These are phyloP conservation scores for Simplicillium aogashimaense DNA, from an alignment of 2,329 filamentous ascomycete genomes.

Conservation along the genomic window DNA sequence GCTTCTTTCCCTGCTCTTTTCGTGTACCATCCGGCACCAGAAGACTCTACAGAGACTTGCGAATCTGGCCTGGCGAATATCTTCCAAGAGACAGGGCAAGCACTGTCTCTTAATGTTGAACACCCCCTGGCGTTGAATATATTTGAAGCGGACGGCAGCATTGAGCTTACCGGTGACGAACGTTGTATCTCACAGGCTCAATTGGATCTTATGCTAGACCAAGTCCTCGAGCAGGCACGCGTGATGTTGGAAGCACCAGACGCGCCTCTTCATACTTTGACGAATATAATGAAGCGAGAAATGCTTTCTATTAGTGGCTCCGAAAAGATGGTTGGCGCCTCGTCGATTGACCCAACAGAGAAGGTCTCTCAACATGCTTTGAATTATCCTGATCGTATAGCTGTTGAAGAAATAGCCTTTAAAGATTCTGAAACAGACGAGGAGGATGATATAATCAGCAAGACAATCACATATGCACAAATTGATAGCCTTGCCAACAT, in stretches of 20 bases:
- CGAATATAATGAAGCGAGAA: conserved; percentile 4
- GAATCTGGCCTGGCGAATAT: conserved; percentile 1
- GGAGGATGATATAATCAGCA: conserved; percentile 23
- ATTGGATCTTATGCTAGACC: conserved; percentile 12
- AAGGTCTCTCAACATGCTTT: conserved; percentile 30
- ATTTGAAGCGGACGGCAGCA: conserved; percentile 12
- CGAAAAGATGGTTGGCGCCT: not conserved
- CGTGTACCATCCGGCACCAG: conserved; percentile 12
- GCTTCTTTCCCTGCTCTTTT: conserved; percentile 13
- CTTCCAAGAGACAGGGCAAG: conserved; percentile 19
- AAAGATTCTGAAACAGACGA: conserved; percentile 11
- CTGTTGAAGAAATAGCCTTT: conserved; percentile 42
- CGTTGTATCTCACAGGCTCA: conserved; percentile 10
- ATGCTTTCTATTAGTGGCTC: conserved; percentile 4
- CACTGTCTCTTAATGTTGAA: conserved; percentile 25
- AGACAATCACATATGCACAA: conserved; percentile 48
- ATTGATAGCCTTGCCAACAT: conserved; percentile 45
- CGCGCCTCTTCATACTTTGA: conserved; percentile 7
- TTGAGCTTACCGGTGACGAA: conserved; percentile 13
- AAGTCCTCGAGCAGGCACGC: conserved; percentile 10
- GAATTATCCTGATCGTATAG: conserved; percentile 36
- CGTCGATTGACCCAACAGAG: conserved; percentile 13
- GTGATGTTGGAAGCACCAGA: conserved; percentile 8
- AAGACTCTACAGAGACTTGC: not conserved
- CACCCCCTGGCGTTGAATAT: conserved; percentile 29